Conservation (phyloP, 768 basidiomycete genomes). For the Collybiopsis confluens region DNA sequence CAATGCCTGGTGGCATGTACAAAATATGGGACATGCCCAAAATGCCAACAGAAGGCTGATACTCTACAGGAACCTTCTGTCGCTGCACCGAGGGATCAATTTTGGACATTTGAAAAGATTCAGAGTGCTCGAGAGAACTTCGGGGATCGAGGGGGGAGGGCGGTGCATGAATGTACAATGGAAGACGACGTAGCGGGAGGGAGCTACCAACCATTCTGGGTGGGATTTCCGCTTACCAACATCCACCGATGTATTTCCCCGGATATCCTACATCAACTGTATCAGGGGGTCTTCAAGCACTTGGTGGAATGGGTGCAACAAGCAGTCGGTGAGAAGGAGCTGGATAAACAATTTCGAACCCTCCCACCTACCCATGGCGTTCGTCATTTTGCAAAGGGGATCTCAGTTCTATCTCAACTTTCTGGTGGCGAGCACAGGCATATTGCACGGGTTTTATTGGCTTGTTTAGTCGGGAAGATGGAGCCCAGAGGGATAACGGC, state of each 20-base stretch:
- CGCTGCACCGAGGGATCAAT: no score
- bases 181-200: neutral
- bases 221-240: neutral
- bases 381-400: neutral
- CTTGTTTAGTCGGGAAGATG: no score
- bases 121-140: no score
- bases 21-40: constrained; percentile 5
- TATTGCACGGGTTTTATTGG: no score
- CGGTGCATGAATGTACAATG: no score
- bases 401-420: no score
- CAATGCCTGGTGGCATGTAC: no score
- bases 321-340: constrained; percentile 4
- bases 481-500: no score
- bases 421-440: no score
- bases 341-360: neutral
- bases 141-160: no score
- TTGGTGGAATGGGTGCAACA: neutral
- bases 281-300: neutral
- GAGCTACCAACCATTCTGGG: neutral
- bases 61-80: neutral
- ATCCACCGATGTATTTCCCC: neutral
- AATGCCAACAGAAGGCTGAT: constrained; percentile 1
- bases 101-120: no score
- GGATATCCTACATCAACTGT: neutral
- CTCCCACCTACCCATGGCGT: neutral